Conservation (phyloP, 257 asterid genomes). For the Euphrasia confusa region DNA sequence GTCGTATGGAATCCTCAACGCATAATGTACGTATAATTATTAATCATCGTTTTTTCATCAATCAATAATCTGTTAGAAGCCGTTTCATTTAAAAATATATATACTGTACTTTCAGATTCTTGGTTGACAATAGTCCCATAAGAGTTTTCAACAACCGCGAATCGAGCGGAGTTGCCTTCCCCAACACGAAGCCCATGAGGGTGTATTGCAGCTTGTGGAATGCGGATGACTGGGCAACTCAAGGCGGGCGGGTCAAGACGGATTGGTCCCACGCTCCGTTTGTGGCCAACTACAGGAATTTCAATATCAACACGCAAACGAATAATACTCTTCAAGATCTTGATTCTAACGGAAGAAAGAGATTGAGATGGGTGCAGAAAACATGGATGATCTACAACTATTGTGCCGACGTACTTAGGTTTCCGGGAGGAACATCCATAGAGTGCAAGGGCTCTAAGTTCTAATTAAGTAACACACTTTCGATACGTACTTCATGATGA, state of each 20-base stretch:
- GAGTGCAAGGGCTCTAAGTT: neutral
- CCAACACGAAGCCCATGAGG: conserved; percentile 41
- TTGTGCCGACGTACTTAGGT: neutral
- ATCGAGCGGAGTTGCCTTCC: conserved; percentile 36
- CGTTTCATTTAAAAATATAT: too few relatives aligned
- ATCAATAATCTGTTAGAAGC: too few relatives aligned
- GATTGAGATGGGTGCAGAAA: conserved; percentile 46
- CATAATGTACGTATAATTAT: conserved; percentile 27
- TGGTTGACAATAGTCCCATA: conserved; percentile 46
- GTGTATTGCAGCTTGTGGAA: conserved; percentile 55
- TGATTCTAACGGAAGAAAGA: conserved; percentile 35
- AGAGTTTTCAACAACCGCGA: conserved; percentile 45
- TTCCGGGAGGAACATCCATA: neutral
- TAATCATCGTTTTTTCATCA: too few relatives aligned
- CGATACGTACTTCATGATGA: too few relatives aligned
- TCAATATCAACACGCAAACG: conserved; percentile 23
- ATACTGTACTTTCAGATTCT: conserved; percentile 29
- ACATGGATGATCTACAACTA: conserved; percentile 16
- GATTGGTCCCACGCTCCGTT: conserved; percentile 54
- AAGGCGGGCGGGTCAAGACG: conserved; percentile 52
- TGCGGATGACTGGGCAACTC: conserved; percentile 59
- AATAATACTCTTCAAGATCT: conserved; percentile 29
- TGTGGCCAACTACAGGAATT: conserved; percentile 40
- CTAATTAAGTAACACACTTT: neutral
- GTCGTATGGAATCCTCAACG: conserved; percentile 40